Base-by-base conservation (phyloP, 495 filamentous ascomycete genomes). In the Neurospora sp. region DNA sequence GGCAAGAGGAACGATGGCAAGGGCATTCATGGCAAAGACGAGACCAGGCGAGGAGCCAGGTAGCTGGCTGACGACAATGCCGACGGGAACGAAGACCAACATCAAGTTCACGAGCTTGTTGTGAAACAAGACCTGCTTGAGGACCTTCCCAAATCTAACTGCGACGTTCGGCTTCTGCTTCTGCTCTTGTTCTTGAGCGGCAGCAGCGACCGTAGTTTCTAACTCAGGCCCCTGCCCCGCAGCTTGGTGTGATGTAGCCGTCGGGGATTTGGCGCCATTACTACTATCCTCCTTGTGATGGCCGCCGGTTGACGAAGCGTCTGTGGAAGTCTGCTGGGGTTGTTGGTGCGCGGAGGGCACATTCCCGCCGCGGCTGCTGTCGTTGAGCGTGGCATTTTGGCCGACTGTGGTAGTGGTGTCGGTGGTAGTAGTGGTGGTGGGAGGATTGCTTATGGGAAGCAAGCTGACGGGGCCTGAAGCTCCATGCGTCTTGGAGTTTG, bases 1-100 rank as follows among this genome's bases (percentile, higher is more conserved):
- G 70, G 93, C 93, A 75, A 96, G 83, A 6, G 93, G 93, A 73
- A 96, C 89, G 81, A 96, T 94, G 71, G 93, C 93, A 73, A 96
- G 84, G 20, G 92, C 92, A 79, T 96, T 96, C 85, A 94, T 88
- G 44, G 90, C 89, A 81, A 96, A 96, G 70, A 94, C 78, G 69
- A 84, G 73, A 37, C 78, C 83, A 11, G 79, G 78, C n/a, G 73
- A 54, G 23, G 66, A 23, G 69, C 75, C 74, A 10, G 81, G 76
- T 16, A 85, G 84, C 31, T 87, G 87, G 77, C 89, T 82, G 46
- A 89, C 84, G 72, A 85, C 87, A 76, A 97, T 94, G 73, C 92
- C 93, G 71, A 91, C 83, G 2, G 93, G 93, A 8, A 96, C 92
- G 79, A 94, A 94, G 38, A 95, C 82, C 76, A 96, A 82, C 75